Conservation (phyloP, 1,284 basidiomycete genomes). For the Earliella scabrosa region DNA sequence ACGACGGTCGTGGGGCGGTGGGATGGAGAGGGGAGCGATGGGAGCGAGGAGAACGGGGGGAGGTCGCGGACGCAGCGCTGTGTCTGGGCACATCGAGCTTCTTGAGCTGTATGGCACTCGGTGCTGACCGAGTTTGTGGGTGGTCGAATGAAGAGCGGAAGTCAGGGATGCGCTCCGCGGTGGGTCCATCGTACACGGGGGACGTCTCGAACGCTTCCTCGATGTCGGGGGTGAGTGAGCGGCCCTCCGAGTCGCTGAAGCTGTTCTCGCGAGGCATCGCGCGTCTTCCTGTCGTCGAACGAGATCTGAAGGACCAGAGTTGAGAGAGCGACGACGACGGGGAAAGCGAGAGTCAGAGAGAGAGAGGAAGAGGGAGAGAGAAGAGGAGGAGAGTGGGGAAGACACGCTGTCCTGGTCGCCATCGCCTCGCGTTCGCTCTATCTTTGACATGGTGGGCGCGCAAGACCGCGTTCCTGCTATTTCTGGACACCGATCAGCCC, state of each 20-base stretch:
- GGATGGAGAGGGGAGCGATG: neutral
- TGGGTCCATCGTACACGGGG: slow-evolving; percentile 15
- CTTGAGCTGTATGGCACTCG: slow-evolving; percentile 1
- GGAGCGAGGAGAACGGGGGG: neutral
- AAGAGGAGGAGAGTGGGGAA: neutral
- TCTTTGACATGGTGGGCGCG: slow-evolving; percentile 5
- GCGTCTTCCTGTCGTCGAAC: neutral
- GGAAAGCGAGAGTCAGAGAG: neutral
- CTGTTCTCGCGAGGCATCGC: slow-evolving; percentile 61
- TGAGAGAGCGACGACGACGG: neutral
- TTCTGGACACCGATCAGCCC: slow-evolving; percentile 4
- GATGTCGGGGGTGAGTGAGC: slow-evolving; percentile 61
- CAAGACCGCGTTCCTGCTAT: slow-evolving; percentile 5
- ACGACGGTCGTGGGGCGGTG: slow-evolving; percentile 11
- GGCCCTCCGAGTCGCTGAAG: slow-evolving; percentile 59
- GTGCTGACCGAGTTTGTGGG: slow-evolving; percentile 7
- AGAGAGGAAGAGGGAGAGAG: neutral
- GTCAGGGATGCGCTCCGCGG: slow-evolving; percentile 2
- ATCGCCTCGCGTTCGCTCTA: slow-evolving; percentile 9
- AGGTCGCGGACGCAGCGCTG: too few relatives aligned
- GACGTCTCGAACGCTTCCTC: slow-evolving; percentile 32
- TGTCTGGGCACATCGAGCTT: neutral
- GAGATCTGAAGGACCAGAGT: neutral
- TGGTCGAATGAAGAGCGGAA: slow-evolving; percentile 1
- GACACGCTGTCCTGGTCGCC: slow-evolving; percentile 11